Evolutionary conservation across 2,329 filamentous ascomycete species (phyloP), one percentile per base, ranked within the genome.

Genomic region (Chaetomiaceae sp.): DNA sequence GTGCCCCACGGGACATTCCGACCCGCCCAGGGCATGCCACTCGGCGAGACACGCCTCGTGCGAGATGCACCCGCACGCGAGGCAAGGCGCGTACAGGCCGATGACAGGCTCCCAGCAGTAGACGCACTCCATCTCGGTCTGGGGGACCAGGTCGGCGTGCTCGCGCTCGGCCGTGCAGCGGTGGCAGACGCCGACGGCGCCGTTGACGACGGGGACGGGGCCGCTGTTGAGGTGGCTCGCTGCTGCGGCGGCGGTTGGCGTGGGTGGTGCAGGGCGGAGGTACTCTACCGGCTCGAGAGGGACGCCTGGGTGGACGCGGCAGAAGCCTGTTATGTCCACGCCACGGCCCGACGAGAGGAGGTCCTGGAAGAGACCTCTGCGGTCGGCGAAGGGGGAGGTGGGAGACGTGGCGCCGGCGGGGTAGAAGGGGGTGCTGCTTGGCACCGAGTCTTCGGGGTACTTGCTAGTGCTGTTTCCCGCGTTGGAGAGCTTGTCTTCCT

Each of bases 251-350:
- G 23, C 1, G n/a, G 22, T n/a, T n/a, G 42, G 15, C 20, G 48
- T 11, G 12, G 31, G n/a, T 23, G 38, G 71, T 61, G 50, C 71
- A 63, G 42, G 65, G 3, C 70, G 70, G 5, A 71, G 71, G 63
- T 79, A 79, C 25, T 76, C 72, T 7, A 81, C 66, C 2, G 83
- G 80, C 54, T 85, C 80, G 0, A 86, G 74, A 56, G 83, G 82
- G 12, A 73, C 78, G 61, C 85, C 83, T 60, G 85, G 82, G 63
- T 85, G 83, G 19, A 80, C 71, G 48, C 78, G 79, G 61, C 83
- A 87, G 47, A 85, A 75, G 34, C 83, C 83, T 0, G 78, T 82
- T 2, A 85, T 77, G 60, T 85, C 82, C 8, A 87, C 74, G 3
- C 82, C 82, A 17, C 78, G 78, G 2, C 74, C 76, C 0, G 78